Evolutionary conservation across 2,329 filamentous ascomycete genomes (phyloP).

Genomic region (Stachybotrys chartarum): DNA sequence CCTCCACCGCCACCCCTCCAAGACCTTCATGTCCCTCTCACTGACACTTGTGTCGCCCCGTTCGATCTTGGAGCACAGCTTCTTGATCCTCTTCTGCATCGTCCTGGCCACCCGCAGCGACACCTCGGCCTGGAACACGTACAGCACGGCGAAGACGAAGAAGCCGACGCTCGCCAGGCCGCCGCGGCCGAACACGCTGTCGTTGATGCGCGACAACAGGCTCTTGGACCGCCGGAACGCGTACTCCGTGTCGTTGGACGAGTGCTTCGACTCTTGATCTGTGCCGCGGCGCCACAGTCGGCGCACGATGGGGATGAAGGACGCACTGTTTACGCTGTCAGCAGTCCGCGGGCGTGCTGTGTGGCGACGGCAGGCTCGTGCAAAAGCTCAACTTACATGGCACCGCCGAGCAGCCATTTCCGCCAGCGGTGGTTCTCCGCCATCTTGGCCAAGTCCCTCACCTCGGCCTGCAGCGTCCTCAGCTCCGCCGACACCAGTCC

Average conservation of each 20-base stretch:
- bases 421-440: constrained; percentile 45
- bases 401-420: constrained; percentile 43
- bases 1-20: constrained; percentile 51
- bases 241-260: constrained; percentile 49
- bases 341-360: background rate
- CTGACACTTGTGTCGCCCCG: constrained; percentile 35
- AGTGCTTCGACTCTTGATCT: constrained; percentile 25
- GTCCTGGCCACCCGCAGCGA: constrained; percentile 47
- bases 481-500: constrained; percentile 37
- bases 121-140: constrained; percentile 53
- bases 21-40: constrained; percentile 40
- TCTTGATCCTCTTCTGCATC: constrained; percentile 40
- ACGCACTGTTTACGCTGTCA: constrained; percentile 27
- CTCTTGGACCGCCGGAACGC: constrained; percentile 45
- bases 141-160: constrained; percentile 49
- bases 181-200: constrained; percentile 34
- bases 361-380: background rate
- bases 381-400: constrained; percentile 33
- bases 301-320: constrained; percentile 45
- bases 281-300: constrained; percentile 40
- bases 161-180: constrained; percentile 42
- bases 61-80: constrained; percentile 39
- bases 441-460: constrained; percentile 33
- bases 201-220: constrained; percentile 42
- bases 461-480: constrained; percentile 33